Conservation (phyloP, 805 yeast species). For the Metschnikowia kofuensis region DNA sequence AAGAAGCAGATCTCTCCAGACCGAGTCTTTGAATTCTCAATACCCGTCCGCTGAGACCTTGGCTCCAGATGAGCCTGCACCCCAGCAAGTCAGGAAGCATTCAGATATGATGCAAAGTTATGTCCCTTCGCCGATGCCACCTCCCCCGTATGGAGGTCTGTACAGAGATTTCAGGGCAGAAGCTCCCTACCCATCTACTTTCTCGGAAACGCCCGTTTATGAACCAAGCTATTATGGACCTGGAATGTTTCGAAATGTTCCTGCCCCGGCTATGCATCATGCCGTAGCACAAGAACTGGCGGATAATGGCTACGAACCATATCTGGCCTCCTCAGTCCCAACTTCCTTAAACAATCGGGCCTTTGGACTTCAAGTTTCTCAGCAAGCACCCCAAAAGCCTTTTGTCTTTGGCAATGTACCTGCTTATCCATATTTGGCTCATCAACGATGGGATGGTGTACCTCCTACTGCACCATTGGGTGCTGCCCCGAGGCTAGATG, state of each 20-base stretch:
- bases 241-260: background rate
- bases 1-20: conserved; percentile 3
- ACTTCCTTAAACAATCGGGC: conserved; percentile 5
- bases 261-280: background rate
- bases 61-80: background rate
- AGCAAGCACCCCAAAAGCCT: conserved; percentile 1
- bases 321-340: background rate
- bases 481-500: background rate
- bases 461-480: background rate
- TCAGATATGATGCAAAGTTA: background rate
- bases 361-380: conserved; percentile 8
- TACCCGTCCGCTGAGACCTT: background rate
- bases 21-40: background rate
- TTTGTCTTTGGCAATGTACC: background rate
- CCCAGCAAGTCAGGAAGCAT: background rate
- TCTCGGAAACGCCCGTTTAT: background rate
- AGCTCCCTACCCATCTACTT: background rate
- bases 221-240: background rate
- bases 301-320: conserved; percentile 5
- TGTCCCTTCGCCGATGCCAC: conserved; percentile 5
- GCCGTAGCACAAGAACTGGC: background rate
- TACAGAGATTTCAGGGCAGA: conserved; percentile 1
- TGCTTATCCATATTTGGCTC: background rate
- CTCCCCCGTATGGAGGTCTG: conserved; percentile 2
- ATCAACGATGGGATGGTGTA: conserved; percentile 5